Percentiles rank a stretch among this genome's conserved stretches.
These are phyloP conservation scores for Flaveria ramosissima DNA, from an alignment of 129 eudicot species.

Conservation along the genomic window DNA sequence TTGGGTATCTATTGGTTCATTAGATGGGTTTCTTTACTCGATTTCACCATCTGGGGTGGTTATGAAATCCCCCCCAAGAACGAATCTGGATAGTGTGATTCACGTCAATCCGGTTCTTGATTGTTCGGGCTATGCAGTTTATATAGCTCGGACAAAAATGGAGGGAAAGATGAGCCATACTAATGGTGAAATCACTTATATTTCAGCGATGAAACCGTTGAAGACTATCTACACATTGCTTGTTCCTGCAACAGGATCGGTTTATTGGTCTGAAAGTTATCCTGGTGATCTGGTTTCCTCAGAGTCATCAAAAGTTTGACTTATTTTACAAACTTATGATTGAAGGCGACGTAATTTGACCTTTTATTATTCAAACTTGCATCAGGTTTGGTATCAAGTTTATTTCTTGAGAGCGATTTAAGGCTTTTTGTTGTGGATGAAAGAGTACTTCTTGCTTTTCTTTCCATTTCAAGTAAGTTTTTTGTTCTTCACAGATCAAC, in stretches of 20 bases:
- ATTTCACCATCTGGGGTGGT: constrained; percentile 80
- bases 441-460: constrained; percentile 63
- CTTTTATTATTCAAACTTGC: constrained; percentile 5
- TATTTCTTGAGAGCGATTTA: constrained; percentile 58
- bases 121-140: constrained; percentile 90
- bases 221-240: constrained; percentile 48
- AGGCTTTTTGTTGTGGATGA: constrained; percentile 65
- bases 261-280: constrained; percentile 75
- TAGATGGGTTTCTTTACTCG: constrained; percentile 87
- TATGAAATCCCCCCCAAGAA: constrained; percentile 50
- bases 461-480: constrained; percentile 73
- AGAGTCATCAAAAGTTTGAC: constrained; percentile 20
- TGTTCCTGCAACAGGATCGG: constrained; percentile 73
- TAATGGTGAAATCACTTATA: constrained; percentile 49
- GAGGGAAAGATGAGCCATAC: constrained; percentile 54
- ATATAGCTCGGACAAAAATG: constrained; percentile 67
- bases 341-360: constrained; percentile 5
- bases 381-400: constrained; percentile 51
- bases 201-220: constrained; percentile 69
- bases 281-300: constrained; percentile 54
- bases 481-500: neutral
- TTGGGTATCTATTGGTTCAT: constrained; percentile 83
- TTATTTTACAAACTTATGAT: neutral
- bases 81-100: constrained; percentile 43
- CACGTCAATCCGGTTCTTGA: constrained; percentile 72